These are phyloP conservation scores for Pyrenophora graminea DNA, from an alignment of 2,329 filamentous ascomycete species.

Conservation along the genomic window DNA sequence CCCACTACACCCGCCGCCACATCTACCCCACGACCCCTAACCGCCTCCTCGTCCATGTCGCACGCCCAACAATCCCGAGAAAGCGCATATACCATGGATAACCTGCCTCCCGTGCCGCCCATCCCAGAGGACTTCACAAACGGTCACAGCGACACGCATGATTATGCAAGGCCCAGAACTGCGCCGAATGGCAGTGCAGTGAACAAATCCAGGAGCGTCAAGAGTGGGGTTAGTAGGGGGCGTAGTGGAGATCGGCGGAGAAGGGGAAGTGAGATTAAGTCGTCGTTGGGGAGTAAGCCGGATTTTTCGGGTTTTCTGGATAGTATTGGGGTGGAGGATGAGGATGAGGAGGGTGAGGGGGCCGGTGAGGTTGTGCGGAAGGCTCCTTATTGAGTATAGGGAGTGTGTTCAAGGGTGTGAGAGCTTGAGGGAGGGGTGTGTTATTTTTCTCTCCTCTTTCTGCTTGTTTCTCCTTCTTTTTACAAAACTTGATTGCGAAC, in stretches of 20 bases:
- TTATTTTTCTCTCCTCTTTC: too few species aligned
- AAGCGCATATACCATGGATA: constrained; percentile 17
- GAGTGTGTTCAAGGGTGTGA: too few species aligned
- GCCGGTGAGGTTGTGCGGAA: constrained; percentile 21
- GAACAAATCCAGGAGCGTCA: constrained; percentile 34
- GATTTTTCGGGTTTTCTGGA: constrained; percentile 43
- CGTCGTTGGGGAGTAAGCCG: constrained; percentile 18
- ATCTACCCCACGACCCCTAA: constrained; percentile 25
- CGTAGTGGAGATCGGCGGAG: constrained; percentile 26
- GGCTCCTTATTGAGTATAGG: constrained; percentile 18
- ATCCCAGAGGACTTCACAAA: constrained; percentile 36
- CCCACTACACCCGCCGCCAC: constrained; percentile 29
- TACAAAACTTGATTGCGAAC: too few species aligned
- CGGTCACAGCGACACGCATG: constrained; percentile 11
- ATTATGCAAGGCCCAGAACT: constrained; percentile 27
- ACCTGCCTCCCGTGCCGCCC: constrained; percentile 41
- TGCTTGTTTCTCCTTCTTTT: too few species aligned
- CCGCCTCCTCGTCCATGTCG: neutral
- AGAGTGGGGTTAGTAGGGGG: constrained; percentile 25
- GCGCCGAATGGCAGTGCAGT: constrained; percentile 23
- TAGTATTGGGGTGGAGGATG: constrained; percentile 39
- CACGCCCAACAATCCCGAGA: constrained; percentile 19
- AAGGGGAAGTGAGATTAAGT: constrained; percentile 14
- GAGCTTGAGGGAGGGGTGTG: too few species aligned
- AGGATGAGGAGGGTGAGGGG: constrained; percentile 9